Evolutionary conservation across 163 green algal species (phyloP), one percentile per base, ranked within the genome.

Genomic region (Scenedesmus sp.): DNA sequence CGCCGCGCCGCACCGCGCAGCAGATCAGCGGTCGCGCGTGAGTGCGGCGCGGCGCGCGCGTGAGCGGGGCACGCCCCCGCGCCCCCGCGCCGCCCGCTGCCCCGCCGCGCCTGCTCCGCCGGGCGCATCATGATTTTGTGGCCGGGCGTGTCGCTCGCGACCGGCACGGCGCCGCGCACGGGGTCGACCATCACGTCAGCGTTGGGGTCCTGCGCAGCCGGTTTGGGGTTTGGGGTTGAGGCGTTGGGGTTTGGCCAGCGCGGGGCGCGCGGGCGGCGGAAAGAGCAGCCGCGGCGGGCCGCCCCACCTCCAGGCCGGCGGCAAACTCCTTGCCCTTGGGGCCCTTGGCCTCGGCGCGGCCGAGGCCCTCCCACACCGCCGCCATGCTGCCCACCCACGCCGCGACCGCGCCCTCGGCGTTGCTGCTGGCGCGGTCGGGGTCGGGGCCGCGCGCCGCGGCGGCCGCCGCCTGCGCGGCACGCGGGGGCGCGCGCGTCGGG

Each of bases 111-210:
- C 39, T 15, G 6, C 39, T 47, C 39, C 10, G 39, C 7, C 39
- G 39, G 39, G 7, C 39, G 39, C 39, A 47, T 47, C 39, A 47
- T 47, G 7, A 15, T 47, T 10, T 47, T 47, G 39, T 10, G 7
- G 39, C 39, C 39, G 7, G 6, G 39, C 10, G 39, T 47, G 39
- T 10, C 6, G 39, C 39, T 6, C 39, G 7, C 39, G 10, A 6
- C 39, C 10, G 39, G 39, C 39, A 33, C 31, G 0, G 31, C 39
- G 33, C 69, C 69, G 29, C 69, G 33, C 24, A 77, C 69, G 34
- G 69, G 69, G 36, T 77, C 69, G 20, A 77, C 39, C 54, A 67
- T 57, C 9, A 67, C 69, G 22, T 77, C 58, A 15, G 66, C 53
- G 10, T 17, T 77, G 2, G 50, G 33, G 22, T 77, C 57, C 53